Conservation (phyloP, 2,329 filamentous ascomycete species). For the Cercospora sp. region DNA sequence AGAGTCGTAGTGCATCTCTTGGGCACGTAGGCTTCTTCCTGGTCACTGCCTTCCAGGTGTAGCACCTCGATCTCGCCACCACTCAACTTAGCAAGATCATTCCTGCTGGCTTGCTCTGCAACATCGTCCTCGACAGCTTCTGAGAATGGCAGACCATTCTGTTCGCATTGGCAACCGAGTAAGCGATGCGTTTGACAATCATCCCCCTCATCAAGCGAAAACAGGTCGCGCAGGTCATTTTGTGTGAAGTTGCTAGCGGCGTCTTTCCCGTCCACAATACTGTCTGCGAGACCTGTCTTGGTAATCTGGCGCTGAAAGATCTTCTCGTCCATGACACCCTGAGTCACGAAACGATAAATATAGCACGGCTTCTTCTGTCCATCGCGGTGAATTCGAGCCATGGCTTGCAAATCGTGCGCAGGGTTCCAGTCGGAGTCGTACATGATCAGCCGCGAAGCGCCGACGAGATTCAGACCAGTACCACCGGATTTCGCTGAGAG, state of each 20-base stretch:
- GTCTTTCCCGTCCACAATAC: slow-evolving; percentile 68
- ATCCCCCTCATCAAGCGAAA: slow-evolving; percentile 62
- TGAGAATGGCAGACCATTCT: slow-evolving; percentile 48
- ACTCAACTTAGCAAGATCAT: slow-evolving; percentile 32
- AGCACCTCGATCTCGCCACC: slow-evolving; percentile 25
- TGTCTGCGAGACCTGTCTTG: slow-evolving; percentile 69
- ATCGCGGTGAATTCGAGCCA: slow-evolving; percentile 73
- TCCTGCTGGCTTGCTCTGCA: slow-evolving; percentile 20
- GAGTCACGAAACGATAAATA: slow-evolving; percentile 69
- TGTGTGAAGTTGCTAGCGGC: slow-evolving; percentile 62
- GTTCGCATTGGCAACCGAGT: slow-evolving; percentile 63
- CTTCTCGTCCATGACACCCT: slow-evolving; percentile 71
- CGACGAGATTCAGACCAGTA: slow-evolving; percentile 68
- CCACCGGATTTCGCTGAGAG: slow-evolving; percentile 73
- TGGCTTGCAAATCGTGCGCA: slow-evolving; percentile 70
- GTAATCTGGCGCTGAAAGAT: slow-evolving; percentile 73
- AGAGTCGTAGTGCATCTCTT: slow-evolving; percentile 19
- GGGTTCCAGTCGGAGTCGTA: slow-evolving; percentile 79
- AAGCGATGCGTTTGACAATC: slow-evolving; percentile 69
- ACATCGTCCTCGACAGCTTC: slow-evolving; percentile 30
- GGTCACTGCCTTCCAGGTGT: slow-evolving; percentile 34
- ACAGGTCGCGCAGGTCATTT: slow-evolving; percentile 67
- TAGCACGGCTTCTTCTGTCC: slow-evolving; percentile 68
- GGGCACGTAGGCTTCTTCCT: slow-evolving; percentile 22
- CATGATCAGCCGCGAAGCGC: slow-evolving; percentile 67